Base-by-base conservation (phyloP, 1,139 yeast genomes). In the Kurtzmaniella quercitrusa region DNA sequence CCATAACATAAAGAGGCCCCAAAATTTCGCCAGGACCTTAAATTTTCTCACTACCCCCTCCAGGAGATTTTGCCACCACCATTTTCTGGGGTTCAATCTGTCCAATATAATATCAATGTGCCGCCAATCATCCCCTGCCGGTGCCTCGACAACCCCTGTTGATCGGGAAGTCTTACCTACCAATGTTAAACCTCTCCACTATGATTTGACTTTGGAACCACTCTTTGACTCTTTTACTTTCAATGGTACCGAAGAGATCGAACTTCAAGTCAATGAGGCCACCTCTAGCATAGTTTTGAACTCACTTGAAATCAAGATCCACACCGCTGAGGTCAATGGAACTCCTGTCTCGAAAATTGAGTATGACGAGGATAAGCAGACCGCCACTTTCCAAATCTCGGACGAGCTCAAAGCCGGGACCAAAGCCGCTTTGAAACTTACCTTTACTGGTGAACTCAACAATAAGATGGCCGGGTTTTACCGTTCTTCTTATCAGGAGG, bases 401-500 rank as follows among this genome's bases (percentile, higher is more conserved):
- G 75, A 78, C 37, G 60, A 69, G 19, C 66, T 86, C 45, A 54
- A 60, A 2, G 58, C 62, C 30, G 84, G 80, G 23, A 47, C 76
- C 38, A 58, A 59, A 22, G 72, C 71, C 36, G 47, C 53, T 21
- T 67, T 88, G 51, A 65, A 69, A 46, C 65, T 87, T 50, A 69
- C 70, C 41, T 88, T 84, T 62, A 73, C 79, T 38, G 95, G 95
- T 55, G 74, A 68, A 38, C 76, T 87, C 63, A 84, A 84, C 58
- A 86, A 85, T 55, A 79, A 82, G 56, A 86, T 88, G 95, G 87
- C 88, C 33, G 96, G 95, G 6, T 88, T 88, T 66, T 88, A 88
- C 68, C 74, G 87, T 53, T 85, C 95, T 5, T 66, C 78, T 38
- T 88, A 87, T 61, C 65, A 67, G 50, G 75, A 70, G 47, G 75